Percentiles rank a stretch among this genome's conserved stretches.
Conservation (phyloP, 192 early-diverging fungal genomes). For the Spinellus fusiger region DNA sequence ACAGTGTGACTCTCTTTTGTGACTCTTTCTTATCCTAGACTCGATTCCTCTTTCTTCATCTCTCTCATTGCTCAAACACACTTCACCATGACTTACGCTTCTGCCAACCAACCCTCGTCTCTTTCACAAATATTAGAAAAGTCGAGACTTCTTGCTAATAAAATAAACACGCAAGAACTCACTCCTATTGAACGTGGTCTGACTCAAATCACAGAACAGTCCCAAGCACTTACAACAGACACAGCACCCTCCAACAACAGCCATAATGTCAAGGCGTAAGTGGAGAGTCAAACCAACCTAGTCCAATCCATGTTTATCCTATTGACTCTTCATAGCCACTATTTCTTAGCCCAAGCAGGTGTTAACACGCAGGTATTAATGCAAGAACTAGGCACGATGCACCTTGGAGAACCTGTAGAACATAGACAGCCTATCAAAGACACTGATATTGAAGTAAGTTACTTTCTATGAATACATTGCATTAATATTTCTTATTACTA, state of each 20-base stretch:
- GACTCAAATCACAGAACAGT: constrained; percentile 83
- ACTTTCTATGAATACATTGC: neutral
- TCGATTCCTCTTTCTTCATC: no score
- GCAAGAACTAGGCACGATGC: constrained; percentile 54
- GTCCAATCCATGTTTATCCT: neutral
- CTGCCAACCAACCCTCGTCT: neutral
- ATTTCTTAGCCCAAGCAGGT: constrained; percentile 73
- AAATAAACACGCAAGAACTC: constrained; percentile 60
- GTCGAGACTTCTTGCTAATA: constrained; percentile 67
- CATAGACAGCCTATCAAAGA: constrained; percentile 67
- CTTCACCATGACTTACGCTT: neutral
- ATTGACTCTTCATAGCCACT: constrained; percentile 36
- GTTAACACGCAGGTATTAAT: constrained; percentile 70
- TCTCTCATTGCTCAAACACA: no score
- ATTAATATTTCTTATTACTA: neutral
- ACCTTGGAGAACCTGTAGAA: constrained; percentile 70
- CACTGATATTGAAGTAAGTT: constrained; percentile 66
- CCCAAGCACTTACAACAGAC: constrained; percentile 56
- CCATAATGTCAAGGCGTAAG: constrained; percentile 45
- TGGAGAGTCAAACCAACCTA: neutral
- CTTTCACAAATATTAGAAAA: constrained; percentile 60
- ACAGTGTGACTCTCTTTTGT: no score
- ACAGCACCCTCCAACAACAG: constrained; percentile 33
- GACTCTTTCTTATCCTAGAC: no score
- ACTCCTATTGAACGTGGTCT: constrained; percentile 80